These are phyloP conservation scores for Verticillium tricorpus DNA, from an alignment of 2,329 filamentous ascomycete genomes.

Conservation along the genomic window DNA sequence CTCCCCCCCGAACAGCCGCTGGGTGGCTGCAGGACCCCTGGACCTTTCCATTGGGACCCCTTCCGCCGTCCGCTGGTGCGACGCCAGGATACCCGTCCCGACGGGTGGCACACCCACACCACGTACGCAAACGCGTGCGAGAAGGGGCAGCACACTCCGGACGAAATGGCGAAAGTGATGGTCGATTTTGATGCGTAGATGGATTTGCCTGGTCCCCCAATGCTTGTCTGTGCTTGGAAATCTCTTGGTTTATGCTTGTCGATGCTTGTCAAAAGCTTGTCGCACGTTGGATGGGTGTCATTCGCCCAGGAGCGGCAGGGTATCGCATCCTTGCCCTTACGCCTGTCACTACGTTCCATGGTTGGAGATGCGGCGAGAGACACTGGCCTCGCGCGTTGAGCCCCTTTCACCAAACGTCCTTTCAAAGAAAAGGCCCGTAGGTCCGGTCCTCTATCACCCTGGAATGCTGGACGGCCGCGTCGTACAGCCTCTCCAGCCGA, in stretches of 20 bases:
- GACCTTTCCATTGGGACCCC: background rate
- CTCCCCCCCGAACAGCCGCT: background rate
- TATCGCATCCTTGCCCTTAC: background rate
- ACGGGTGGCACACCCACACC: background rate
- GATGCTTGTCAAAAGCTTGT: background rate
- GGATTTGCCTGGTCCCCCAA: background rate
- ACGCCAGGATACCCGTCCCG: background rate
- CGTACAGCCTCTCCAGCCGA: background rate
- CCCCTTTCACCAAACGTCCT: background rate
- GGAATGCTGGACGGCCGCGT: background rate
- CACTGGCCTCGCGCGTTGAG: background rate
- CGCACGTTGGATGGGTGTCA: background rate
- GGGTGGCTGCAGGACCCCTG: background rate
- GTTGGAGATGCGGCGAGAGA: background rate
- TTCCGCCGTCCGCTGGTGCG: background rate
- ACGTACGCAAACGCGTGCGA: background rate
- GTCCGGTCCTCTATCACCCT: background rate
- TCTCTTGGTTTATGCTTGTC: background rate
- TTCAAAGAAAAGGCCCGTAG: background rate
- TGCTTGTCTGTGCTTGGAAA: background rate
- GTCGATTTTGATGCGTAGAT: background rate
- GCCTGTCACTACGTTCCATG: background rate
- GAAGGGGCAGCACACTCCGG: background rate
- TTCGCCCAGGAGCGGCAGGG: background rate
- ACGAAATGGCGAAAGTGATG: background rate